Percentiles rank a stretch among this genome's conserved stretches.
Evolutionary conservation across 2,329 filamentous ascomycete species (phyloP).

Genomic region (Fusarium duplospermum): DNA sequence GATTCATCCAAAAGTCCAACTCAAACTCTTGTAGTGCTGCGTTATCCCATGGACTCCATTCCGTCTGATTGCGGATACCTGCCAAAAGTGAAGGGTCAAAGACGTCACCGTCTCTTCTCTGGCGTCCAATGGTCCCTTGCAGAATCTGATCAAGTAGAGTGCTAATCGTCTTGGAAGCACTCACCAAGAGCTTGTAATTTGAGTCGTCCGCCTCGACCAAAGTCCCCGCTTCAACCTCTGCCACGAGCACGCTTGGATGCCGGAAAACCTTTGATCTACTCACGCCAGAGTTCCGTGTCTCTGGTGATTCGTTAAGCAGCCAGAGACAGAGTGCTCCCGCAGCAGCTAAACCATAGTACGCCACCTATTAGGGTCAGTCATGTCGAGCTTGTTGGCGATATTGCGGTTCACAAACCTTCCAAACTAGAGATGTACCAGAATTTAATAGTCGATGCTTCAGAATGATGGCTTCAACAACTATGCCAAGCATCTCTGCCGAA

Average conservation of each 20-base stretch:
- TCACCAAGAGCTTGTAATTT: conserved; percentile 17
- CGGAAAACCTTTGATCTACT: conserved; percentile 8
- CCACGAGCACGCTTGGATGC: conserved; percentile 20
- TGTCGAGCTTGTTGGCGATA: not conserved
- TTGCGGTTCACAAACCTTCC: conserved; percentile 8
- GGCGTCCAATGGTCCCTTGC: no score
- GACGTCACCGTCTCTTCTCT: no score
- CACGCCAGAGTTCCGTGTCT: not conserved
- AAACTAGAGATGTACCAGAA: conserved; percentile 17
- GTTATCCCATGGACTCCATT: no score
- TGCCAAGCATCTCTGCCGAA: conserved; percentile 9
- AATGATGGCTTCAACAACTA: conserved; percentile 21
- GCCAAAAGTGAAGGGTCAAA: no score
- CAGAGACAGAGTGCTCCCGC: conserved; percentile 11
- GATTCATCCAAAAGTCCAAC: no score
- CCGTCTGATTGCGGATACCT: no score
- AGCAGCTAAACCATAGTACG: conserved; percentile 23
- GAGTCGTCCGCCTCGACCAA: conserved; percentile 12
- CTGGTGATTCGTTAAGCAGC: not conserved
- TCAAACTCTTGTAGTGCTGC: no score
- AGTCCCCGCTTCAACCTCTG: conserved; percentile 17
- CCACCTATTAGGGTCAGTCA: conserved; percentile 3
- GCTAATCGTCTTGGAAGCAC: conserved; percentile 17
- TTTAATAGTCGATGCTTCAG: conserved; percentile 7
- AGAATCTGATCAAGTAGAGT: not conserved